Evolutionary conservation across 352 stramenopile species (phyloP).

Genomic region (Phytopythium delawarense): DNA sequence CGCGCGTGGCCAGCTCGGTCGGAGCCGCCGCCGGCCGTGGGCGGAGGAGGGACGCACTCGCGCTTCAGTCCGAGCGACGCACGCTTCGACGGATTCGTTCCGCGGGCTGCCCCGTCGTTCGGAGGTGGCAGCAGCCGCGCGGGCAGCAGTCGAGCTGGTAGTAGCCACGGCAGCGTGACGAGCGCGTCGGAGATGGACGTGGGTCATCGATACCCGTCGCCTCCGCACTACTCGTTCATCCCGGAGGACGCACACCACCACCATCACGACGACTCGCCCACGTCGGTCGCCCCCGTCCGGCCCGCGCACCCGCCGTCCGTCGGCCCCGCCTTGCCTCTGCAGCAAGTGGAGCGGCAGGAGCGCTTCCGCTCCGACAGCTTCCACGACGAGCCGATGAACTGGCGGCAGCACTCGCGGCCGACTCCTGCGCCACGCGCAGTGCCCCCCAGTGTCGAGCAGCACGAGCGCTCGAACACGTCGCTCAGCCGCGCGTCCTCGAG

Average conservation of each 20-base stretch:
- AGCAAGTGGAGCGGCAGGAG: background rate
- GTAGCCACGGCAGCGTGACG: background rate
- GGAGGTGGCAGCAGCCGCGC: background rate
- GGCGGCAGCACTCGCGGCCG: background rate
- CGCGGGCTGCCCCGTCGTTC: constrained; percentile 3
- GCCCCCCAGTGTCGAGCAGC: background rate
- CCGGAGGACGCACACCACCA: constrained; percentile 4
- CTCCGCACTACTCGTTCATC: constrained; percentile 5
- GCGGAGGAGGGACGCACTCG: background rate
- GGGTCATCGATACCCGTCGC: constrained; percentile 1
- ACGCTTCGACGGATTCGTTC: constrained; percentile 16
- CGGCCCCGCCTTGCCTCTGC: no score
- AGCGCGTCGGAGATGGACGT: background rate
- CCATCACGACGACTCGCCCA: background rate
- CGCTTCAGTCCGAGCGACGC: constrained; percentile 29
- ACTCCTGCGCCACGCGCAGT: background rate
- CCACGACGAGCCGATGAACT: background rate
- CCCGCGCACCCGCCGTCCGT: background rate
- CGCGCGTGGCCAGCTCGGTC: background rate
- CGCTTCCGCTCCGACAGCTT: background rate
- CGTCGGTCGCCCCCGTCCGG: background rate
- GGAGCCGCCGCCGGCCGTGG: background rate
- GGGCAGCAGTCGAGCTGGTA: background rate
- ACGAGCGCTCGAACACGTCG: background rate
- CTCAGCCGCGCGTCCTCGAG: constrained; percentile 9